These are phyloP conservation scores for Nothophytophthora sp. DNA, from an alignment of 352 stramenopile species.

Conservation along the genomic window DNA sequence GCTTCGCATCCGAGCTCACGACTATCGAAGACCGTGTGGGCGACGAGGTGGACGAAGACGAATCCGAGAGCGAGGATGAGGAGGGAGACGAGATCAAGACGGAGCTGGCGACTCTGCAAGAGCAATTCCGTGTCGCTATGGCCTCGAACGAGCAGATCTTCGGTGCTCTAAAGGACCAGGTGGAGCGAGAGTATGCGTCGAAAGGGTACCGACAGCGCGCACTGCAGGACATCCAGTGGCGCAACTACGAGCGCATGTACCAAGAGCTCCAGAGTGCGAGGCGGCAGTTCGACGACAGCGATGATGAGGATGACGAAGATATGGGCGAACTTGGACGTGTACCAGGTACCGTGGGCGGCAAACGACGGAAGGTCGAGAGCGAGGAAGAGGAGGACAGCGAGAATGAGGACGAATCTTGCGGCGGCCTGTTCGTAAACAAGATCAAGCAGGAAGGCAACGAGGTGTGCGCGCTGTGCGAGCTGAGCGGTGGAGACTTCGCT, in stretches of 20 bases:
- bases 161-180: constrained; percentile 26
- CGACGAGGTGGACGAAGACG: constrained; percentile 47
- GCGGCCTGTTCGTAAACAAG: constrained; percentile 76
- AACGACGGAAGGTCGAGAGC: constrained; percentile 6
- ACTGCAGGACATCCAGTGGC: constrained; percentile 52
- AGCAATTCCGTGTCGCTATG: constrained; percentile 46
- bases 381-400: constrained; percentile 37
- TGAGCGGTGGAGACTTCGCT: constrained; percentile 78
- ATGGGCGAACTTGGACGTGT: not conserved
- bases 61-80: constrained; percentile 48
- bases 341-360: constrained; percentile 5
- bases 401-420: constrained; percentile 60
- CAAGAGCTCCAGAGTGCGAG: constrained; percentile 43
- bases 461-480: constrained; percentile 68
- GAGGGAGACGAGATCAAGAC: constrained; percentile 48
- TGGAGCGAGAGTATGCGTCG: constrained; percentile 47
- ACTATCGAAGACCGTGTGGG: constrained; percentile 38
- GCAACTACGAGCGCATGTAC: constrained; percentile 78
- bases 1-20: constrained; percentile 35
- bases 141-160: constrained; percentile 45
- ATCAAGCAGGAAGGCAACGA: constrained; percentile 73
- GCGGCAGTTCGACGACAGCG: constrained; percentile 55
- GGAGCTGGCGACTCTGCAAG: constrained; percentile 48
- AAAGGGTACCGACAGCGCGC: constrained; percentile 50
- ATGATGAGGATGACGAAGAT: constrained; percentile 28